Evolutionary conservation across 257 asterid genomes (phyloP).

Genomic region (Solanum microdontum): DNA sequence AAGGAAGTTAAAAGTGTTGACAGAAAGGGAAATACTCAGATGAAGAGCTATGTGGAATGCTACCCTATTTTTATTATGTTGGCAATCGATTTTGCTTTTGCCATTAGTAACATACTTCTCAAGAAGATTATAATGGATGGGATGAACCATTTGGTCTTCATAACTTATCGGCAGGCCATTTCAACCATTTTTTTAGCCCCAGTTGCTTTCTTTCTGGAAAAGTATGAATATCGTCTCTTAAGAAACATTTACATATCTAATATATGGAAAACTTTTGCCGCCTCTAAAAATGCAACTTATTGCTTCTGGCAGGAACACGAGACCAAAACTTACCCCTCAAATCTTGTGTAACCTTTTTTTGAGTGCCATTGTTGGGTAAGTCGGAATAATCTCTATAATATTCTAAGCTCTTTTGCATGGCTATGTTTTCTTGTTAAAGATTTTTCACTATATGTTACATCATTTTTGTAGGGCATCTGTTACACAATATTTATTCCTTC

Average conservation of each 20-base stretch:
- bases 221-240: constrained; percentile 14
- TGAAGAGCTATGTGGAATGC: constrained; percentile 38
- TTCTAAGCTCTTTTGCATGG: neutral
- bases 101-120: constrained; percentile 58
- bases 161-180: constrained; percentile 62
- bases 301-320: constrained; percentile 40
- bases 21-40: neutral
- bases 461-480: constrained; percentile 49
- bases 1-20: neutral
- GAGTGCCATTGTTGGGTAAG: constrained; percentile 70
- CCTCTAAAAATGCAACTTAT: neutral
- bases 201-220: constrained; percentile 52
- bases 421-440: neutral
- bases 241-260: neutral
- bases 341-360: constrained; percentile 41
- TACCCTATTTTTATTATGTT: constrained; percentile 48
- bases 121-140: constrained; percentile 50
- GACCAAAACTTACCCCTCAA: constrained; percentile 58
- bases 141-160: constrained; percentile 52
- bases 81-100: constrained; percentile 48
- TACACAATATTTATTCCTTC: constrained; percentile 66
- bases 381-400: neutral
- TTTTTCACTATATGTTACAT: neutral
- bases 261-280: neutral
- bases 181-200: constrained; percentile 60